Conservation (phyloP, 1,284 basidiomycete genomes). For the Inonotus obliquus region DNA sequence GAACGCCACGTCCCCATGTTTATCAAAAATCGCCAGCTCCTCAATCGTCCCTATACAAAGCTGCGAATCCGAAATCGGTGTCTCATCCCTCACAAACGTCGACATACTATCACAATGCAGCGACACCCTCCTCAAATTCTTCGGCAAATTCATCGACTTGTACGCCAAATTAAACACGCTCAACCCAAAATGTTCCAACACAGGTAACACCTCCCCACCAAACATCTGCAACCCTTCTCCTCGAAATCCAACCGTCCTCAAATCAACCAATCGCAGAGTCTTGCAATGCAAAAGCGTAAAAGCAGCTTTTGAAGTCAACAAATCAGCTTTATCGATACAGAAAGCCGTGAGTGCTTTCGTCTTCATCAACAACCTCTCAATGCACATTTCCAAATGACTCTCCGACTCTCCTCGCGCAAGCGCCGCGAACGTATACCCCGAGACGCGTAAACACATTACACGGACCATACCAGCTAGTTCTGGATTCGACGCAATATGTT, state of each 20-base stretch:
- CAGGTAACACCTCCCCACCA: neutral
- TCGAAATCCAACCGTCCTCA: neutral
- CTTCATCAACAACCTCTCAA: neutral
- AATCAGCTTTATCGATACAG: conserved; percentile 3
- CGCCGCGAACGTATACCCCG: conserved; percentile 2
- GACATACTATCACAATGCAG: conserved; percentile 3
- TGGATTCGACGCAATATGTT: conserved; percentile 3
- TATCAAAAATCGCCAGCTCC: neutral
- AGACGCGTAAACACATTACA: neutral
- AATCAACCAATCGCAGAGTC: neutral
- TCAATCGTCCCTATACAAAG: neutral
- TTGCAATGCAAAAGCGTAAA: neutral
- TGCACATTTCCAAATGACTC: neutral
- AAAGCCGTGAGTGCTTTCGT: neutral
- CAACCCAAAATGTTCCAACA: neutral
- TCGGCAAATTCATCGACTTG: neutral
- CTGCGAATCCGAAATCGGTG: neutral
- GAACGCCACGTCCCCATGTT: conserved; percentile 1
- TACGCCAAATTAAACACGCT: conserved; percentile 9
- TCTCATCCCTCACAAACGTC: neutral
- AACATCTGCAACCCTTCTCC: neutral
- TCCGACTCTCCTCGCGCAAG: neutral
- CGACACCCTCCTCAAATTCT: neutral
- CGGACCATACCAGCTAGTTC: neutral
- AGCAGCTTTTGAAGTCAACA: neutral